Conservation (phyloP, 1,139 yeast genomes). For the Saccharomyces hybrid region DNA sequence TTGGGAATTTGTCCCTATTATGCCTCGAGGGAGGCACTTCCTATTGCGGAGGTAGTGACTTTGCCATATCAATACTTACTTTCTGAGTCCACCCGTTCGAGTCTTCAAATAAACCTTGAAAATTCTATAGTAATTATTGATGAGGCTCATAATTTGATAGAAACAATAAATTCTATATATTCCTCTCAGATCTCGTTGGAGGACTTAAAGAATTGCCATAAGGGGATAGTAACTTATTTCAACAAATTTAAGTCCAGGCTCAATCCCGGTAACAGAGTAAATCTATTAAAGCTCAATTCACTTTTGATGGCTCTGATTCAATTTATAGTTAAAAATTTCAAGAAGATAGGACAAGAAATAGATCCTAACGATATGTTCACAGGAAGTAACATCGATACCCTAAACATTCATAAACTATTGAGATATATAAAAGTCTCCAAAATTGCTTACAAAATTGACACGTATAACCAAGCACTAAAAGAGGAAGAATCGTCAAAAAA, state of each 20-base stretch:
- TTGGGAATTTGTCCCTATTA: conserved; percentile 76
- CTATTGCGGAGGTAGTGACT: conserved; percentile 63
- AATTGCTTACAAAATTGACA: conserved; percentile 77
- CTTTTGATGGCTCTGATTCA: conserved; percentile 44
- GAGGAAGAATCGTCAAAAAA: conserved; percentile 17
- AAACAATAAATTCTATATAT: conserved; percentile 62
- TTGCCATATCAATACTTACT: conserved; percentile 79
- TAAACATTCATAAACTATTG: conserved; percentile 64
- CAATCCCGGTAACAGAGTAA: conserved; percentile 67
- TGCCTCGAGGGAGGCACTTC: conserved; percentile 50
- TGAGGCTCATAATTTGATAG: conserved; percentile 87
- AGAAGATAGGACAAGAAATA: conserved; percentile 48
- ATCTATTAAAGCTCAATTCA: conserved; percentile 56
- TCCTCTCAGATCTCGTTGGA: conserved; percentile 49
- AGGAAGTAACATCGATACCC: conserved; percentile 55
- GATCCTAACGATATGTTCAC: conserved; percentile 44
- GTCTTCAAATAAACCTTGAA: conserved; percentile 51
- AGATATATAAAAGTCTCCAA: conserved; percentile 58
- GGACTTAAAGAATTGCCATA: conserved; percentile 39
- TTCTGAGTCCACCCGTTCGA: conserved; percentile 53
- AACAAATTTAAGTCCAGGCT: conserved; percentile 53
- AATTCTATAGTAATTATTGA: conserved; percentile 73
- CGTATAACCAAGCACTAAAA: conserved; percentile 43
- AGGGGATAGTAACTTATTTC: conserved; percentile 47
- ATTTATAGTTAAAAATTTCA: conserved; percentile 37